Base-by-base conservation (phyloP, 768 basidiomycete species). In the Panaeolus cyanescens region DNA sequence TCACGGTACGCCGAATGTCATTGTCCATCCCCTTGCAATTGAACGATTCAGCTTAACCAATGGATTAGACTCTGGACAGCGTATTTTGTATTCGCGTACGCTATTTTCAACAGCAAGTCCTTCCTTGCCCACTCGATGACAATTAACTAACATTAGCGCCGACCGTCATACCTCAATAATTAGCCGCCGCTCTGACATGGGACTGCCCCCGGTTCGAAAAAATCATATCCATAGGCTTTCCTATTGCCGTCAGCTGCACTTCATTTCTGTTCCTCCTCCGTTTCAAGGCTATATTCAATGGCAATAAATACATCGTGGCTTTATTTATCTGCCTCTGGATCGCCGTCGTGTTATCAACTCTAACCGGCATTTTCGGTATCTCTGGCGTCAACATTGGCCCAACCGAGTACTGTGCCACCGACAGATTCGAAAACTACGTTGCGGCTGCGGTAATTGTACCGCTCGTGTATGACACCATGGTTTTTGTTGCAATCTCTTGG, bases 261-360 rank as follows among this genome's bases (percentile, higher is more conserved):
- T 56, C 61, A 7, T 45, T 68, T 30, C 62, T 68, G 5, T 64
- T 68, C 28, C 63, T 64, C 56, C 42, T 65, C 32, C 63, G 64
- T 12, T 62, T 68, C 39, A 34, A 54, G 17, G 67, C 67, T 2
- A 63, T 68, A 17, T 68, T 66, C 39, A 61, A 58, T 53, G 61
- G 63, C 19, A 30, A 59, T 40, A 62, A 28, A 32, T 56, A 10
- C 5, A 54, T 61, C 45, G 39, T 62, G 25, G 55, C 32, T 2
- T 64, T 68, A 56, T 63, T 68, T 42, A 54, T 32, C 17, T 15
- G 39, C 8, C 37, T 58, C 3, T 68, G 67, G 67, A n/a, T 64
- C 8, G 59, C 53, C 1, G 55, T 62, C 53, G 54, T 66, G 19
- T 57, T 32, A 22, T 58, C 59, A 31, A 60, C 39, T 15, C 37